Base-by-base conservation (phyloP, 2,329 filamentous ascomycete species). In the Dactylellina parvicollis region DNA sequence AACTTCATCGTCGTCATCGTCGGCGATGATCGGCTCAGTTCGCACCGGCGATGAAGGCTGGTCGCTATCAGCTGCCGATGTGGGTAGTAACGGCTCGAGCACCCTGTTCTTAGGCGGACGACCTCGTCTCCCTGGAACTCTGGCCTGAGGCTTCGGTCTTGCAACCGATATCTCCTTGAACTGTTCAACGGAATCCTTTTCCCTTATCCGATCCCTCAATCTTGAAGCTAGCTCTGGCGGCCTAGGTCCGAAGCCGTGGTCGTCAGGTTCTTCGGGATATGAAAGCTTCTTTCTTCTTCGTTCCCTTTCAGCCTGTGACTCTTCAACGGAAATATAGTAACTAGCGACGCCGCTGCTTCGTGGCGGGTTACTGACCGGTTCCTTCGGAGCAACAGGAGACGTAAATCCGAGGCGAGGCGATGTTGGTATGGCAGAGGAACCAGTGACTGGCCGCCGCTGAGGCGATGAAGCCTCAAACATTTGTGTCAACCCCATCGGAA, bases 391-490 rank as follows among this genome's bases (percentile, higher is more conserved):
- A 9, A 20, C 24, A 4, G 61, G 61, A 18, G 61, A 65, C n/a
- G 50, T 47, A 2, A 52, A 16, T 1, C 36, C 61, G 14, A 65
- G 49, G 22, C 16, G 61, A 26, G 61, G 61, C 1, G 61, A 65
- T 1, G 61, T 56, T 18, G 50, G 61, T 12, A 65, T 22, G 9
- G 38, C 32, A 10, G 61, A 65, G n/a, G 61, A 47, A 24, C 42
- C 22, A 16, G 49, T 56, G 18, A 28, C 26, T 1, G 61, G 61
- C 9, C 61, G 61, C 9, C 61, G 61, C 24, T 47, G 49, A 2
- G 61, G 61, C 10, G 61, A 65, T 7, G 61, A 54, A 20, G 61
- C 61, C 38, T 65, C 49, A n/a, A 65, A 65, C 61, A 65, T 65
- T 20, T 65, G 61, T 10, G 61, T 65, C 3, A 65, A 30, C 9